Conservation (phyloP, 1,284 basidiomycete species). For the Rhodotorula sp. region DNA sequence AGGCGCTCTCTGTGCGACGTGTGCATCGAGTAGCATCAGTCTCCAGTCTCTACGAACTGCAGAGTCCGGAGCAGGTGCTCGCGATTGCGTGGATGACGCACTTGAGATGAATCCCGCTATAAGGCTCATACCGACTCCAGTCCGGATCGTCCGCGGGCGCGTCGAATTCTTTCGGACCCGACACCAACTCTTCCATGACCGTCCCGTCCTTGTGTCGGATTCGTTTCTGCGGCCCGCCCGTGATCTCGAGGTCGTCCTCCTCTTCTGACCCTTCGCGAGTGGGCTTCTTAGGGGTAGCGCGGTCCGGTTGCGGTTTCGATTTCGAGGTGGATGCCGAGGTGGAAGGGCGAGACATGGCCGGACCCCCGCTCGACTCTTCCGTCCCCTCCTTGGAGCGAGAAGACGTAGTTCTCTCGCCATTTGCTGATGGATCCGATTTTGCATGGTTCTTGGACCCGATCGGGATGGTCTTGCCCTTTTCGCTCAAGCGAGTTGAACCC, state of each 20-base stretch:
- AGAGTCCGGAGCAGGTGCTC: too few species aligned
- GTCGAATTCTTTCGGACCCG: constrained; percentile 69
- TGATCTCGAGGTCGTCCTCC: constrained; percentile 29
- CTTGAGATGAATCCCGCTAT: constrained; percentile 81
- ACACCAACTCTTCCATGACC: constrained; percentile 68
- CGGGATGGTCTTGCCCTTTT: neutral
- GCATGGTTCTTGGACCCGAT: neutral
- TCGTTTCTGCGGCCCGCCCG: constrained; percentile 15
- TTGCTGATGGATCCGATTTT: too few species aligned
- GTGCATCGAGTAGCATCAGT: neutral
- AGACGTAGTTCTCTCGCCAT: too few species aligned
- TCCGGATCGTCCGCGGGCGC: constrained; percentile 65
- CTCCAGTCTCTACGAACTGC: too few species aligned
- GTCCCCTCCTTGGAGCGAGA: neutral
- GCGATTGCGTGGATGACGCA: constrained; percentile 50
- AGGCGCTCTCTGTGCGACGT: constrained; percentile 61
- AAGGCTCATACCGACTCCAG: constrained; percentile 77
- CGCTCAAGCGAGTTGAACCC: neutral
- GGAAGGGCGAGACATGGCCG: neutral
- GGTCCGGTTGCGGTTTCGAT: neutral
- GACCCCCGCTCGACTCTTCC: neutral
- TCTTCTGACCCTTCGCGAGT: neutral
- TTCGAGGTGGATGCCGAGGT: neutral
- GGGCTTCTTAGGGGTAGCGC: neutral
- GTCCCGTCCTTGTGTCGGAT: constrained; percentile 66